Conservation (phyloP, 768 basidiomycete genomes). For the Boletus eberwhitei region DNA sequence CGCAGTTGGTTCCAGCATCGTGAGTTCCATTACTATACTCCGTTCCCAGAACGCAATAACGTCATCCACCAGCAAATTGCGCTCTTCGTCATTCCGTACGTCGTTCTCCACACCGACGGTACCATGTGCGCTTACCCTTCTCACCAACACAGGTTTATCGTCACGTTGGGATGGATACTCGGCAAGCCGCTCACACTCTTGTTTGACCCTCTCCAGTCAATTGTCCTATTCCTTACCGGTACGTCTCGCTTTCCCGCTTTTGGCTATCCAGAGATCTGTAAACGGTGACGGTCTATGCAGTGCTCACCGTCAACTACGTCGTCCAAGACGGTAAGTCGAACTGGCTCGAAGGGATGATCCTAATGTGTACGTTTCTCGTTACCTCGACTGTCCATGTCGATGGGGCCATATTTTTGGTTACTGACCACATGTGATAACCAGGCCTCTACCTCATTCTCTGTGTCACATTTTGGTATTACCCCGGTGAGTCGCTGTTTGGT, state of each 20-base stretch:
- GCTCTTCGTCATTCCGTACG: constrained; percentile 63
- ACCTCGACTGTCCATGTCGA: too few relatives aligned
- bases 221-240: constrained; percentile 22
- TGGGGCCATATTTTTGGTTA: not conserved
- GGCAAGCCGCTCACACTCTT: constrained; percentile 76
- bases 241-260: constrained; percentile 10
- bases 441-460: constrained; percentile 56
- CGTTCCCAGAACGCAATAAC: not conserved
- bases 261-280: not conserved
- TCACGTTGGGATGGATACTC: constrained; percentile 77
- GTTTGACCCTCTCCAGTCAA: constrained; percentile 85
- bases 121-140: constrained; percentile 6
- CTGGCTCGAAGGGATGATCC: constrained; percentile 86
- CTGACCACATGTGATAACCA: constrained; percentile 17
- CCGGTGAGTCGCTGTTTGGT: constrained; percentile 31
- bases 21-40: constrained; percentile 34
- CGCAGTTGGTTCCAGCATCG: constrained; percentile 83
- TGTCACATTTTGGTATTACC: constrained; percentile 54
- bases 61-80: constrained; percentile 57
- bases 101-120: not conserved
- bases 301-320: constrained; percentile 81
- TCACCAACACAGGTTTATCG: constrained; percentile 52
- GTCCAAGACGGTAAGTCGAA: constrained; percentile 86
- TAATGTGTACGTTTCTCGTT: constrained; percentile 49
- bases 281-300: constrained; percentile 31